These are phyloP conservation scores for Solanum corneliomulleri DNA, from an alignment of 257 asterid genomes.

Conservation along the genomic window DNA sequence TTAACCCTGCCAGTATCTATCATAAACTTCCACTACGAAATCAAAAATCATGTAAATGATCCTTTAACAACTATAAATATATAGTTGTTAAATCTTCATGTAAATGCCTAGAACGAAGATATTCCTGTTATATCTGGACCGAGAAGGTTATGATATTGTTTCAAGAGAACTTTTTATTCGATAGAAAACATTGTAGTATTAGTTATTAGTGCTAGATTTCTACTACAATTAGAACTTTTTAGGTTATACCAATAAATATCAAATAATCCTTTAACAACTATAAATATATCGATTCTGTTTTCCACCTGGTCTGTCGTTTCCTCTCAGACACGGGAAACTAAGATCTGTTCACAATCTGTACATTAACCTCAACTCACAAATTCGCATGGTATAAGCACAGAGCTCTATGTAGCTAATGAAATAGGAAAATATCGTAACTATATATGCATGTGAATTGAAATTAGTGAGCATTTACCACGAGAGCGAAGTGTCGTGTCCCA, in stretches of 20 bases:
- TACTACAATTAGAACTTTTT: background rate
- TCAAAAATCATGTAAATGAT: background rate
- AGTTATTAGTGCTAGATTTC: background rate
- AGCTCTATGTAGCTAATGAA: background rate
- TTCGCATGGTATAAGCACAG: background rate
- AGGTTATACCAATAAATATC: background rate
- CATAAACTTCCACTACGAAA: background rate
- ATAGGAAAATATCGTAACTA: background rate
- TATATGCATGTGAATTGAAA: background rate
- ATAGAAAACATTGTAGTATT: background rate
- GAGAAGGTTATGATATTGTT: background rate
- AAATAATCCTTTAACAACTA: background rate
- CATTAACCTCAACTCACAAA: background rate
- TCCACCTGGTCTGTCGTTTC: background rate
- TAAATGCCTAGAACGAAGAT: background rate
- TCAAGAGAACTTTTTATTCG: background rate
- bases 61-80: too few relatives aligned
- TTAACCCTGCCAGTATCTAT: background rate
- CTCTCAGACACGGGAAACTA: background rate
- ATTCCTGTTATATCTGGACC: background rate
- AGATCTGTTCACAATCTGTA: background rate
- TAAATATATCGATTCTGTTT: background rate
- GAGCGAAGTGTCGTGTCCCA: background rate
- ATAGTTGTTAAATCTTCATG: background rate
- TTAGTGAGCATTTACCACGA: background rate